Percentiles rank a stretch among this genome's conserved stretches.
Evolutionary conservation across 305 asterid genomes (phyloP).

Genomic region (Fraxinus ornus): DNA sequence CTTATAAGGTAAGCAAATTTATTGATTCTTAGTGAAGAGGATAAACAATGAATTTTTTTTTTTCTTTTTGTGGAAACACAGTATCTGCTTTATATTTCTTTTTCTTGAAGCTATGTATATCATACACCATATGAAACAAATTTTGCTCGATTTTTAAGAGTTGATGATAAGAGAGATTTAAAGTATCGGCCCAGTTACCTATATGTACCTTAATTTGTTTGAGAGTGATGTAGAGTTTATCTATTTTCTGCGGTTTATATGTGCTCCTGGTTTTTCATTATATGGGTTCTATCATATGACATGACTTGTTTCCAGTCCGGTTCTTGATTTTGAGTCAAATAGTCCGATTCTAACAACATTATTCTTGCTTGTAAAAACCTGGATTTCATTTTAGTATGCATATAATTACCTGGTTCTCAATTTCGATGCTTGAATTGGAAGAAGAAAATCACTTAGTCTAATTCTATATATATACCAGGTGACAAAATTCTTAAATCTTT

Average conservation of each 20-base stretch:
- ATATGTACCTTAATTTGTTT: not conserved
- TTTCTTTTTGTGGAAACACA: too few species aligned
- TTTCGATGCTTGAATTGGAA: not conserved
- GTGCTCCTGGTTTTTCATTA: not conserved
- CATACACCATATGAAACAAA: not conserved
- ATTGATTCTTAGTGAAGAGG: not conserved
- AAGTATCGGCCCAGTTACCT: not conserved
- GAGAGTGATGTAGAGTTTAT: not conserved
- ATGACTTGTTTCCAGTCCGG: not conserved
- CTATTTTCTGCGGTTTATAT: too few species aligned
- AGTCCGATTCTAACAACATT: not conserved
- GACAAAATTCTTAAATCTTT: not conserved
- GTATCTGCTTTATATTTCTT: not conserved
- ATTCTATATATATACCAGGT: not conserved
- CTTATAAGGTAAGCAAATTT: slow-evolving; percentile 32
- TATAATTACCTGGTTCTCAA: not conserved
- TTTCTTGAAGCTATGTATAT: not conserved
- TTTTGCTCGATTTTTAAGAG: not conserved
- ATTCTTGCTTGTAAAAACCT: not conserved
- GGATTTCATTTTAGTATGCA: not conserved
- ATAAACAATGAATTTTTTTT: not conserved
- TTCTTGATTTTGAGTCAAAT: not conserved
- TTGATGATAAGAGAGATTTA: not conserved
- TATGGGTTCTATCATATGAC: not conserved
- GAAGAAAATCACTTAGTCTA: not conserved